A percentile compares a stretch with the other conserved stretches of the same genome.
Conservation (phyloP, 2,329 filamentous ascomycete genomes). For the Arthrobotrys iridis region DNA sequence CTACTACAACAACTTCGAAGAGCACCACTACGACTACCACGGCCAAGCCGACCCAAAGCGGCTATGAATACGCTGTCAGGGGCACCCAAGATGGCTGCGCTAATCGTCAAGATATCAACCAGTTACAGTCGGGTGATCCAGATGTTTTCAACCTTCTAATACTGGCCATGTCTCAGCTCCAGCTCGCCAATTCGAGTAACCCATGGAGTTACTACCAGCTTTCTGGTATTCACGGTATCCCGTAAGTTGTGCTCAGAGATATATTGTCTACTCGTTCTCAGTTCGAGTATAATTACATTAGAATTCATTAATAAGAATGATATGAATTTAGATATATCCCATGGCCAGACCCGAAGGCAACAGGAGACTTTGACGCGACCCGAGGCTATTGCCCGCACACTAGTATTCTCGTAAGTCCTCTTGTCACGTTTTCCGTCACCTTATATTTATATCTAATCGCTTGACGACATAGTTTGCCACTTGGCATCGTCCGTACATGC, state of each 20-base stretch:
- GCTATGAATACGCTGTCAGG: constrained; percentile 3
- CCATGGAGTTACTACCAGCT: constrained; percentile 39
- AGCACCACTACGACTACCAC: not conserved
- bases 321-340: constrained; percentile 18
- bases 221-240: constrained; percentile 36
- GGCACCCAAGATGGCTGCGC: constrained; percentile 17
- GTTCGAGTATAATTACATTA: no score
- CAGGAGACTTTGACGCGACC: not conserved
- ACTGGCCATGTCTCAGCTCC: constrained; percentile 6
- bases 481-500: constrained; percentile 59
- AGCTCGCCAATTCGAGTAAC: not conserved
- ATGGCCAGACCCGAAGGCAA: constrained; percentile 24
- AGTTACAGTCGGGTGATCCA: constrained; percentile 13
- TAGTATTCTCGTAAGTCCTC: constrained; percentile 42
- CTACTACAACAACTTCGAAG: not conserved
- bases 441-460: not conserved
- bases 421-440: no score
- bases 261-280: no score
- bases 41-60: not conserved
- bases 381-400: constrained; percentile 40
- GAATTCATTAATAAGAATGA: no score
- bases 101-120: constrained; percentile 21
- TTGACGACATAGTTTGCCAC: constrained; percentile 53
- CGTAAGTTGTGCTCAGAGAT: no score
- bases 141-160: constrained; percentile 35